phyloP scores from a whole-genome alignment of 2,329 filamentous ascomycete species.

The Chaetomiaceae sp. region DNA sequence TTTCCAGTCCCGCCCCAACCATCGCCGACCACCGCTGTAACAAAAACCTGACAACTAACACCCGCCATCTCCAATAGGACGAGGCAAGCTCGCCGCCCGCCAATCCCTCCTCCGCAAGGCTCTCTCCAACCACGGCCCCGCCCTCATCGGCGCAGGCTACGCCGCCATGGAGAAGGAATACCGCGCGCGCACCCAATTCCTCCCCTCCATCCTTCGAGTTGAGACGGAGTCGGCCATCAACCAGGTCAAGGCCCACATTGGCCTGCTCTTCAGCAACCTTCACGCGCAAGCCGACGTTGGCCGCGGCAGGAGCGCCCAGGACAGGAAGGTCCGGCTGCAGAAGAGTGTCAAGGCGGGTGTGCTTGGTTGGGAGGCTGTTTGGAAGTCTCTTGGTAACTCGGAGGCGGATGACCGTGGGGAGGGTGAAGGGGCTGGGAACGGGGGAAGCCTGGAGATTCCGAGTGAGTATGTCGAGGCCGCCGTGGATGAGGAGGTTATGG shows the following conservation, averaged over 20 bases:
- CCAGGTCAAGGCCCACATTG: constrained; percentile 1
- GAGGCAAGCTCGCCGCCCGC: background rate
- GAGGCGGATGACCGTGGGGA: background rate
- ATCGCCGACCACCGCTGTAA: too few species aligned
- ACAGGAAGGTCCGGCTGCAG: constrained; percentile 6
- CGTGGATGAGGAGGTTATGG: background rate
- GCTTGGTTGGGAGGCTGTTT: constrained; percentile 4
- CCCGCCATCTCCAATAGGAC: too few species aligned
- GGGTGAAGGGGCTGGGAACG: background rate
- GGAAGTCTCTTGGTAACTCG: background rate
- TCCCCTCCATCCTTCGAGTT: background rate
- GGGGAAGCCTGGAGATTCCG: background rate
- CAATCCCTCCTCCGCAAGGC: background rate
- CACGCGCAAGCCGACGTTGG: background rate
- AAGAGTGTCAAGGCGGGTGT: background rate
- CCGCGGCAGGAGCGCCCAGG: background rate
- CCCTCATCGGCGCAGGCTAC: too few species aligned
- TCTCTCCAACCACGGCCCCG: background rate
- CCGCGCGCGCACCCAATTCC: background rate
- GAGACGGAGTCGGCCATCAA: background rate
- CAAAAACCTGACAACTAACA: too few species aligned
- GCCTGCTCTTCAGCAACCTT: constrained; percentile 9
- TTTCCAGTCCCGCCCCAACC: too few species aligned
- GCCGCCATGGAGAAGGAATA: background rate
- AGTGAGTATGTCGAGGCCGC: background rate